Evolutionary conservation across 768 basidiomycete species (phyloP).

Genomic region (Melanogaster broomeanus): DNA sequence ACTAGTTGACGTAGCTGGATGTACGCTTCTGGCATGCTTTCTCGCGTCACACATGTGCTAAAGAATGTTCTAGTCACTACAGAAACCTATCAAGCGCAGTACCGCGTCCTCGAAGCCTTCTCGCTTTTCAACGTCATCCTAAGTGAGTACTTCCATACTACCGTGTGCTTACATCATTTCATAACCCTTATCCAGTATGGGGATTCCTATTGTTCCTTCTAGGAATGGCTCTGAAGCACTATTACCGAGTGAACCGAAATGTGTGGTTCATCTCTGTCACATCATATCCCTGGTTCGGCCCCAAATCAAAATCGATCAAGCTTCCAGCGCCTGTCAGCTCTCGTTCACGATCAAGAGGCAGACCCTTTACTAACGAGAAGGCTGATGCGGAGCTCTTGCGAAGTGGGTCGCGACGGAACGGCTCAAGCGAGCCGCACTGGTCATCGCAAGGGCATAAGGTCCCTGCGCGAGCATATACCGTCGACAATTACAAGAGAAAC

Average conservation of each 20-base stretch:
- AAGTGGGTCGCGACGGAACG: constrained; percentile 18
- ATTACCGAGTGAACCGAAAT: constrained; percentile 41
- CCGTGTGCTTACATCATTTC: background rate
- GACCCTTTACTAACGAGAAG: constrained; percentile 31
- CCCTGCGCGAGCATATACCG: constrained; percentile 29
- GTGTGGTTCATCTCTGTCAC: constrained; percentile 77
- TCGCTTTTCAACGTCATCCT: constrained; percentile 76
- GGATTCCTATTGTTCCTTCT: constrained; percentile 49
- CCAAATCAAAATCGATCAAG: constrained; percentile 36
- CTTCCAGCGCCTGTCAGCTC: constrained; percentile 44
- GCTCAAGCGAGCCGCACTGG: constrained; percentile 21
- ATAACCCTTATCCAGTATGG: constrained; percentile 41
- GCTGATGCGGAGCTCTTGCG: constrained; percentile 21
- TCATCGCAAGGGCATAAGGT: constrained; percentile 18
- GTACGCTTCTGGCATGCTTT: constrained; percentile 44
- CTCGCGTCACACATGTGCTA: constrained; percentile 1
- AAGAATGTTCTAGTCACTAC: constrained; percentile 60
- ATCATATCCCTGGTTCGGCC: constrained; percentile 70
- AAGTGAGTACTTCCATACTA: constrained; percentile 42
- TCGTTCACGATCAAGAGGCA: constrained; percentile 36
- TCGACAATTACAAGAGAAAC: constrained; percentile 40
- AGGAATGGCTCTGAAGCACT: constrained; percentile 43
- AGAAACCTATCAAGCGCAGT: constrained; percentile 87
- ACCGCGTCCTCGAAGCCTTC: constrained; percentile 79
- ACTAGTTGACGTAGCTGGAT: constrained; percentile 61